Evolutionary conservation across 495 filamentous ascomycete genomes (phyloP).

Genomic region (Cercophora sp.): DNA sequence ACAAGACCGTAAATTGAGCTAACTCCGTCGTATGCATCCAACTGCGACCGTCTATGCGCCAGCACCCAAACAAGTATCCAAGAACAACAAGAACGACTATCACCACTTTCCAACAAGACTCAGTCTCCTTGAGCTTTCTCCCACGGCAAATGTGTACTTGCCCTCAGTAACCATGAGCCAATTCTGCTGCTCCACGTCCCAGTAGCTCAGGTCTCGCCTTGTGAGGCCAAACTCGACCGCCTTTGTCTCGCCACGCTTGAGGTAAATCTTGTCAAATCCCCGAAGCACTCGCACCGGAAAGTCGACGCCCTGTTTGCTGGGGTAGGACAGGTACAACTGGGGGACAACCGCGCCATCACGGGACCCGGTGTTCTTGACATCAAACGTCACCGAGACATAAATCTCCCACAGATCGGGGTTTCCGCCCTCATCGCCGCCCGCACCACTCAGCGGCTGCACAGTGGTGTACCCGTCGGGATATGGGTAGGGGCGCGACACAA

Average conservation of each 20-base stretch:
- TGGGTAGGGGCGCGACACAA: slow-evolving; percentile 53
- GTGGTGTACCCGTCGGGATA: slow-evolving; percentile 71
- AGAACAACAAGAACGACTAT: not conserved
- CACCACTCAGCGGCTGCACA: slow-evolving; percentile 53
- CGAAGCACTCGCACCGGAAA: slow-evolving; percentile 74
- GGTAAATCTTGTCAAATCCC: slow-evolving; percentile 71
- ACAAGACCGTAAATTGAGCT: no score
- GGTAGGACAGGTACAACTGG: slow-evolving; percentile 80
- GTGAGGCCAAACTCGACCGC: slow-evolving; percentile 68
- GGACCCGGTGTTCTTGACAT: slow-evolving; percentile 67
- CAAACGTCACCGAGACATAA: slow-evolving; percentile 57
- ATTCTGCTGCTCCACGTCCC: slow-evolving; percentile 73
- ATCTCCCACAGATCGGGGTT: slow-evolving; percentile 79
- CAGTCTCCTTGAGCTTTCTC: slow-evolving; percentile 40
- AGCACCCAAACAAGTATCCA: not conserved
- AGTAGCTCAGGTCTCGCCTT: slow-evolving; percentile 74
- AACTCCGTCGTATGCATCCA: not conserved
- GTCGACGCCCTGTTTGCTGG: slow-evolving; percentile 54
- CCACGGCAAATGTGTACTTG: slow-evolving; percentile 42
- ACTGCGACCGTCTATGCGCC: not conserved
- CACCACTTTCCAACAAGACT: slow-evolving; percentile 33
- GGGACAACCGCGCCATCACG: slow-evolving; percentile 67
- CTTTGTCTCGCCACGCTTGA: slow-evolving; percentile 53
- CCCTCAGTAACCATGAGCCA: slow-evolving; percentile 67
- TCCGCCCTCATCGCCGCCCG: slow-evolving; percentile 78